Conservation (phyloP, 1,284 basidiomycete genomes). For the Heliocybe sulcata region DNA sequence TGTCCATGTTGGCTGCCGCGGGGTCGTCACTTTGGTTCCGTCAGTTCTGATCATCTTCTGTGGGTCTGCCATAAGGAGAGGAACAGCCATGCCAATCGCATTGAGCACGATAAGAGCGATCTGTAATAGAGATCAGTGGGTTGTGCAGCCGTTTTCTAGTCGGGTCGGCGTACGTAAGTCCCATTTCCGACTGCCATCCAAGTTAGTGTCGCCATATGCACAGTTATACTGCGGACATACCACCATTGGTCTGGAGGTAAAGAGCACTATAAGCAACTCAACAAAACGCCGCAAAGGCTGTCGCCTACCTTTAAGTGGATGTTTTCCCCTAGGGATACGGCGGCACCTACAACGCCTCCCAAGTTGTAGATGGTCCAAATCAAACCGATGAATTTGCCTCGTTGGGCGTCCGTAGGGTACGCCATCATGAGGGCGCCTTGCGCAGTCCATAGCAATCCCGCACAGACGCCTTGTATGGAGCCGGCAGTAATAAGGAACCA, state of each 20-base stretch:
- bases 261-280: too few species aligned
- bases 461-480: slow-evolving; percentile 42
- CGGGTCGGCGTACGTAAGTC: slow-evolving; percentile 44
- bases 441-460: slow-evolving; percentile 53
- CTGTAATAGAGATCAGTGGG: neutral
- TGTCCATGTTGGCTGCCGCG: slow-evolving; percentile 27
- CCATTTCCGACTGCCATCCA: slow-evolving; percentile 39
- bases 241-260: slow-evolving; percentile 21
- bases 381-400: slow-evolving; percentile 73
- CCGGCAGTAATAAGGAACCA: neutral
- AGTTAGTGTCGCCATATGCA: neutral
- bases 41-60: slow-evolving; percentile 28
- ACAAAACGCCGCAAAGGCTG: neutral
- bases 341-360: slow-evolving; percentile 56
- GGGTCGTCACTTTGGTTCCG: slow-evolving; percentile 22
- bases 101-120: slow-evolving; percentile 28
- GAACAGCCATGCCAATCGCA: slow-evolving; percentile 12
- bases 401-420: slow-evolving; percentile 60
- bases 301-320: slow-evolving; percentile 12
- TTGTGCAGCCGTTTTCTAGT: neutral
- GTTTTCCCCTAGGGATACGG: slow-evolving; percentile 49
- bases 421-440: slow-evolving; percentile 51
- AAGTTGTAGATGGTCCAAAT: slow-evolving; percentile 69
- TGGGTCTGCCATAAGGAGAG: slow-evolving; percentile 25
- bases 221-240: slow-evolving; percentile 13